phyloP scores from a whole-genome alignment of 1,284 basidiomycete species.

The Ustilago xerochloae region DNA sequence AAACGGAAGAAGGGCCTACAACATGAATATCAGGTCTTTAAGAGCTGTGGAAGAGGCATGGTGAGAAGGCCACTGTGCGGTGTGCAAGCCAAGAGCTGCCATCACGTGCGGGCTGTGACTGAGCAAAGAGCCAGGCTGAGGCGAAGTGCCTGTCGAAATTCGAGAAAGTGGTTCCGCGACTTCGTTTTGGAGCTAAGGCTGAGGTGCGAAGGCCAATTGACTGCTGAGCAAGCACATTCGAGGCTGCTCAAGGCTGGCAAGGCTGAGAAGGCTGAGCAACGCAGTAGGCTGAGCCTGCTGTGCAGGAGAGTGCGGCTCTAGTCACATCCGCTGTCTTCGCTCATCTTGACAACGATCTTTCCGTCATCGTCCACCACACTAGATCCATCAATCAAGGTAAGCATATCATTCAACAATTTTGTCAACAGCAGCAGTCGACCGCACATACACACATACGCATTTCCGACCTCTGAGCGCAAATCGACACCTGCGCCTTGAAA shows the following conservation, averaged over 20 bases:
- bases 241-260: background rate
- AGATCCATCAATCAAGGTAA: slow-evolving; percentile 54
- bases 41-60: background rate
- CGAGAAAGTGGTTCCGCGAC: slow-evolving; percentile 8
- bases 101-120: background rate
- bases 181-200: background rate
- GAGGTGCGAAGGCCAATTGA: slow-evolving; percentile 4
- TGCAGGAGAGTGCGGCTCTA: slow-evolving; percentile 3
- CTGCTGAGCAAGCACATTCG: slow-evolving; percentile 24
- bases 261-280: too few species aligned
- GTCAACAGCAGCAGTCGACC: slow-evolving; percentile 3
- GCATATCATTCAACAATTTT: slow-evolving; percentile 16
- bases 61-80: too few species aligned
- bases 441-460: slow-evolving; percentile 2
- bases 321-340: slow-evolving; percentile 12
- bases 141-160: background rate
- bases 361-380: slow-evolving; percentile 50
- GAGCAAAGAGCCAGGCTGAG: background rate
- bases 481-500: slow-evolving; percentile 5
- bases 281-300: slow-evolving; percentile 1
- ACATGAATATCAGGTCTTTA: too few species aligned
- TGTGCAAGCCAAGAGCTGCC: background rate
- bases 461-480: background rate
- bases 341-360: slow-evolving; percentile 44
- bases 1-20: too few species aligned